Percentiles rank a stretch among this genome's conserved stretches.
These are phyloP conservation scores for Cyberlindnera veronae DNA, from an alignment of 805 yeast genomes.

Conservation along the genomic window DNA sequence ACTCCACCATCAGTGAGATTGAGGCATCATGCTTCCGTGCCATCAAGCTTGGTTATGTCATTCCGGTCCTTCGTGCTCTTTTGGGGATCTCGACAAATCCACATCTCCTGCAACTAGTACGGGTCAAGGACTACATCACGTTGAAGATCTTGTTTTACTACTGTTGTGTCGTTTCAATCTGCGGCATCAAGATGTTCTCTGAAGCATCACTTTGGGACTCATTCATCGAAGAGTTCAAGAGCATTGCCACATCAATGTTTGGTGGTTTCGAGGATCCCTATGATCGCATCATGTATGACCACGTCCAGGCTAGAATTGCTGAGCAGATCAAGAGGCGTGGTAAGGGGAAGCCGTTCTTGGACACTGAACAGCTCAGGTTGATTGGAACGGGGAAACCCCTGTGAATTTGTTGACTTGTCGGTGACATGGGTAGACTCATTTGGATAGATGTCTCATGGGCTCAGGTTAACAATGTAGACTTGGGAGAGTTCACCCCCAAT, in stretches of 20 bases:
- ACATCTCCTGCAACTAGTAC: conserved; percentile 12
- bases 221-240: conserved; percentile 15
- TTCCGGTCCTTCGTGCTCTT: conserved; percentile 19
- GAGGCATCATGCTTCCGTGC: conserved; percentile 21
- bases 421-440: no score
- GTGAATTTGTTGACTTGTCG: no score
- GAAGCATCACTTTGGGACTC: conserved; percentile 22
- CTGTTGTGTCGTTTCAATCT: conserved; percentile 21
- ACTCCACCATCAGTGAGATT: conserved; percentile 12
- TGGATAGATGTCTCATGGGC: no score
- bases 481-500: no score
- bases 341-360: conserved; percentile 16
- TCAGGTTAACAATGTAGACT: no score
- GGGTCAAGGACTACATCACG: conserved; percentile 17
- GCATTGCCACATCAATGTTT: neutral
- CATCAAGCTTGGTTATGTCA: conserved; percentile 17
- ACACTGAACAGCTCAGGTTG: conserved; percentile 8
- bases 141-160: conserved; percentile 22
- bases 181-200: conserved; percentile 20
- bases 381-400: conserved; percentile 15
- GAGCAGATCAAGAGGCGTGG: conserved; percentile 9
- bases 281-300: conserved; percentile 18
- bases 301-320: conserved; percentile 11
- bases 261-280: conserved; percentile 21
- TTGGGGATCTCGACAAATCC: conserved; percentile 9